Evolutionary conservation across 306 rosid species (phyloP), one percentile per base, ranked within the genome.

Genomic region (Abrus precatorius): DNA sequence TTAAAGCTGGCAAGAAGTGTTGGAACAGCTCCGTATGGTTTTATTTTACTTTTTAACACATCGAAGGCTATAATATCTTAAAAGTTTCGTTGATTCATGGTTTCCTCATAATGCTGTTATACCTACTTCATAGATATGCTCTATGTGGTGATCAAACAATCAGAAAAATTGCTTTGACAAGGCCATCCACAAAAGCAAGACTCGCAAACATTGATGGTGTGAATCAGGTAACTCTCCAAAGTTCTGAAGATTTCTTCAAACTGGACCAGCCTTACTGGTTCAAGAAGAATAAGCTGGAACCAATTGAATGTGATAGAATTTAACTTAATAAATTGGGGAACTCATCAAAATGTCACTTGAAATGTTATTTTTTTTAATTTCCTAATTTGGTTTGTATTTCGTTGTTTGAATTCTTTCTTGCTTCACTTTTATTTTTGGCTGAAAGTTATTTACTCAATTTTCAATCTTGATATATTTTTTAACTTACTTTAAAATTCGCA

Each of bases 181-280:
- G 98, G 79, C 98, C 98, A 57, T 94, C 98, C 53, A 86, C 98
- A 83, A 88, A 87, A 86, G 96, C 97, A 77, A 85, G 98, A 85
- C 87, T 94, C 45, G 96, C 98, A 36, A 88, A 89, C 82, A 91
- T 94, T 60, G 97, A 94, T 76, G 98, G 98, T 28, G 94, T 94
- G 80, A 90, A 92, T 91, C 98, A 94, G 97, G 98, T 92, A 89
- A 71, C 45, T 63, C 81, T 78, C 74, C 9, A 38, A 9, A 62
- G 20, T 48, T 62, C 29, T 63, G 29, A 68, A 78, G 56, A 60
- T 74, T 32, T 29, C 67, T 56, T 80, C 50, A 54, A 78, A 64
- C 44, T 45, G 55, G 33, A 43, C 29, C 45, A 43, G 52, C 38
- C 60, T 28, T 66, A 11, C 81, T 72, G 49, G 55, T 65, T 84